These are phyloP conservation scores for Choiromyces venosus DNA, from an alignment of 495 filamentous ascomycete species.

Conservation along the genomic window DNA sequence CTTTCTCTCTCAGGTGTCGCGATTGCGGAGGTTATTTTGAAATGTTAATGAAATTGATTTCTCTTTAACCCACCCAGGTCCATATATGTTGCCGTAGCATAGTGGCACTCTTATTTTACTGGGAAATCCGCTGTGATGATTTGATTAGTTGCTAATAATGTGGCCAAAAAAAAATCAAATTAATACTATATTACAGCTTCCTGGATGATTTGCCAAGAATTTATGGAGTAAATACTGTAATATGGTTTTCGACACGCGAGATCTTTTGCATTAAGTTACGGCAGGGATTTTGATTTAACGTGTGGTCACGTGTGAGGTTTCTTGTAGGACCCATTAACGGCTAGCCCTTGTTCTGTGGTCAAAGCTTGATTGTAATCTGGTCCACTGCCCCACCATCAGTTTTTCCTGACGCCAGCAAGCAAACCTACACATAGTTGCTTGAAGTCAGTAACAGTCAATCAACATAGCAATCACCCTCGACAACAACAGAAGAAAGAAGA, in stretches of 20 bases:
- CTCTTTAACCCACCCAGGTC: background rate
- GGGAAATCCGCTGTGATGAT: background rate
- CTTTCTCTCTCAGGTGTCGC: background rate
- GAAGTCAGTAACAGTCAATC: background rate
- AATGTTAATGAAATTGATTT: background rate
- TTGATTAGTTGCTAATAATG: background rate
- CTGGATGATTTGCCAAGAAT: background rate
- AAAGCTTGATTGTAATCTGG: slow-evolving; percentile 33
- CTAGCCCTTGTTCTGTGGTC: background rate
- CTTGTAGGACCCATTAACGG: background rate
- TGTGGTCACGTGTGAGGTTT: background rate
- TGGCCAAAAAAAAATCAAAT: background rate
- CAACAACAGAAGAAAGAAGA: background rate
- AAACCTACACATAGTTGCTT: background rate
- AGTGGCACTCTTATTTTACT: background rate
- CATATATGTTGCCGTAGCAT: background rate
- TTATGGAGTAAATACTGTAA: background rate
- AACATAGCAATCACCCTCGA: background rate
- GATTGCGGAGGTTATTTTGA: background rate
- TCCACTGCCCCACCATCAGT: slow-evolving; percentile 35
- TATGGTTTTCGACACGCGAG: background rate
- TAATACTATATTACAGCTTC: background rate
- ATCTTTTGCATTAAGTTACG: background rate
- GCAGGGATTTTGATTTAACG: background rate
- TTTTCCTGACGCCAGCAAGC: slow-evolving; percentile 30